Percentiles rank a stretch among this genome's conserved stretches.
phyloP scores from a whole-genome alignment of 2,329 filamentous ascomycete species.

The Fusarium proliferatum region DNA sequence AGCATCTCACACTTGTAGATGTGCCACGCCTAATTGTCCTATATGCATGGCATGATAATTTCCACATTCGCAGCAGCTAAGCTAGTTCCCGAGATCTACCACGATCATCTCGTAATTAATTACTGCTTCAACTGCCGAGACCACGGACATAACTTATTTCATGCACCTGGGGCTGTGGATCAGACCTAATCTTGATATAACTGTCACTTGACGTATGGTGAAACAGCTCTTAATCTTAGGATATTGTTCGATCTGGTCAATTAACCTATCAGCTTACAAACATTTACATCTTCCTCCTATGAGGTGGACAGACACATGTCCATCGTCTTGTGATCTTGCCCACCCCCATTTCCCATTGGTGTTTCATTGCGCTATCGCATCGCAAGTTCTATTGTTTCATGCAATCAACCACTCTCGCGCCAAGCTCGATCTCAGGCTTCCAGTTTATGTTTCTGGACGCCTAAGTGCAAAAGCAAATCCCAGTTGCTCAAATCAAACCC shows the following conservation, averaged over 20 bases:
- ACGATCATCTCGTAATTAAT: background rate
- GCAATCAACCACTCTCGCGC: constrained; percentile 33
- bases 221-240: background rate
- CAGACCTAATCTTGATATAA: background rate
- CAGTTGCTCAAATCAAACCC: constrained; percentile 44
- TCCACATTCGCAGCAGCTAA: constrained; percentile 14
- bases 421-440: constrained; percentile 31
- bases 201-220: background rate
- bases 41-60: constrained; percentile 5
- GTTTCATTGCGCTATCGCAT: constrained; percentile 21
- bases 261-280: constrained; percentile 36
- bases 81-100: constrained; percentile 22
- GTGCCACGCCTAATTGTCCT: background rate
- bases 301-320: constrained; percentile 13
- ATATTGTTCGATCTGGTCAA: constrained; percentile 29
- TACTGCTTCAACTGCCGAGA: constrained; percentile 1
- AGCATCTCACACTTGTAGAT: background rate
- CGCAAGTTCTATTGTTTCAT: constrained; percentile 37
- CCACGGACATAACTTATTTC: background rate
- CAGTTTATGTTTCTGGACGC: constrained; percentile 22
- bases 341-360: constrained; percentile 10
- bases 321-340: constrained; percentile 4
- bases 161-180: background rate
- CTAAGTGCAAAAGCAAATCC: constrained; percentile 38
- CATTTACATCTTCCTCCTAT: constrained; percentile 34